These are phyloP conservation scores for Tremellales sp. DNA, from an alignment of 1,284 basidiomycete genomes.

Conservation along the genomic window DNA sequence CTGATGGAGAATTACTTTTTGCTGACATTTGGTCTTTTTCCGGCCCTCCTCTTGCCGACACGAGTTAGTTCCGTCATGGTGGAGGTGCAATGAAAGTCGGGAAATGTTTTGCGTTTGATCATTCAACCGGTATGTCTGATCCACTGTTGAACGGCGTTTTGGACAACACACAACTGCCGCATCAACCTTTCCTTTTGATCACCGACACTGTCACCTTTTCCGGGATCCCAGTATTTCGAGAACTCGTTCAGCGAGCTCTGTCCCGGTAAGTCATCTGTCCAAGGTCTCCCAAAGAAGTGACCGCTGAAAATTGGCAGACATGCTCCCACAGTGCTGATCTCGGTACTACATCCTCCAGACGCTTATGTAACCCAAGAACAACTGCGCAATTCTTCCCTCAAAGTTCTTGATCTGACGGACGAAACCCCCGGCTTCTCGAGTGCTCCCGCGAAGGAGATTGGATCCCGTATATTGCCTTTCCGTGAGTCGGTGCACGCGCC, in stretches of 20 bases:
- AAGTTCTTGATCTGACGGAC: conserved; percentile 7
- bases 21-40: too few relatives aligned
- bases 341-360: conserved; percentile 19
- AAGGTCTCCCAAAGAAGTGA: background rate
- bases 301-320: background rate
- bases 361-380: too few relatives aligned
- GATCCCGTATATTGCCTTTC: too few relatives aligned
- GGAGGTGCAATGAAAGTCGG: too few relatives aligned
- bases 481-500: too few relatives aligned
- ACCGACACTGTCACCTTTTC: conserved; percentile 24
- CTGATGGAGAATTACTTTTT: too few relatives aligned
- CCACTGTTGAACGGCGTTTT: conserved; percentile 28
- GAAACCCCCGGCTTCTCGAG: conserved; percentile 10
- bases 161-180: conserved; percentile 34
- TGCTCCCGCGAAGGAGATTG: too few relatives aligned
- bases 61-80: too few relatives aligned
- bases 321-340: conserved; percentile 12
- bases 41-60: too few relatives aligned
- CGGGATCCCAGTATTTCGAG: conserved; percentile 25
- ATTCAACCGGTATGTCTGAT: conserved; percentile 4
- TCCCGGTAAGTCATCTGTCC: conserved; percentile 13
- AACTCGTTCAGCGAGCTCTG: conserved; percentile 20
- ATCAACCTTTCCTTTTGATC: conserved; percentile 41
- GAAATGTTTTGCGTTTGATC: too few relatives aligned
- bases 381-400: too few relatives aligned